Evolutionary conservation across 202 grass and related monocot genomes (phyloP).

Genomic region (Saccharum hybrid): DNA sequence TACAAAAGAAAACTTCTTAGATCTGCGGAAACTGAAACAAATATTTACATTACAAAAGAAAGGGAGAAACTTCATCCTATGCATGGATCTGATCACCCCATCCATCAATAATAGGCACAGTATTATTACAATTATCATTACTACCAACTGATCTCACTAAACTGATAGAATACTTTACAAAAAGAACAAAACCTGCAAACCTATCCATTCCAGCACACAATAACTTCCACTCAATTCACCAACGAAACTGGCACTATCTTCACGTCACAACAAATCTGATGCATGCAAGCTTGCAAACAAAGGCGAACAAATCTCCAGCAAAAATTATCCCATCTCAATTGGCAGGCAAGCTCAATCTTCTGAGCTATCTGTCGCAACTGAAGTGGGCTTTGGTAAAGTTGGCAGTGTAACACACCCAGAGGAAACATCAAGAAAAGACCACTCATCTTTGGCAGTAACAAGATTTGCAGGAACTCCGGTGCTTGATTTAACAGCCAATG

Average conservation of each 20-base stretch:
- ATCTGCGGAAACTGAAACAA: neutral
- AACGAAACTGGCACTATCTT: slow-evolving; percentile 43
- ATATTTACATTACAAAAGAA: slow-evolving; percentile 36
- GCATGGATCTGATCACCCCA: slow-evolving; percentile 30
- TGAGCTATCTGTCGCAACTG: slow-evolving; percentile 22
- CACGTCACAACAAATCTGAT: slow-evolving; percentile 13
- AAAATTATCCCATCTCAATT: slow-evolving; percentile 17
- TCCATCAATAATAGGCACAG: slow-evolving; percentile 29
- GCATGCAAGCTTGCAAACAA: neutral
- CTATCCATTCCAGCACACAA: slow-evolving; percentile 26
- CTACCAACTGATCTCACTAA: slow-evolving; percentile 44
- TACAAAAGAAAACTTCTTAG: neutral
- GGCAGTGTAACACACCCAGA: slow-evolving; percentile 41
- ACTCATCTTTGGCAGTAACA: slow-evolving; percentile 29
- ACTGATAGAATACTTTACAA: slow-evolving; percentile 53
- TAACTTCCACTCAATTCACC: slow-evolving; percentile 14
- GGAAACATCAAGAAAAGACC: slow-evolving; percentile 33
- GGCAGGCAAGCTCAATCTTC: slow-evolving; percentile 17
- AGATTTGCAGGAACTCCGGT: slow-evolving; percentile 36
- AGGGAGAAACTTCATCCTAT: slow-evolving; percentile 13
- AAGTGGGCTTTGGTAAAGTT: slow-evolving; percentile 52
- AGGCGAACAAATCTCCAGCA: slow-evolving; percentile 16
- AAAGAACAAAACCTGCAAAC: slow-evolving; percentile 31
- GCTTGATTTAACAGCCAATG: slow-evolving; percentile 48
- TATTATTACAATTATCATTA: slow-evolving; percentile 45